Evolutionary conservation across 2,329 filamentous ascomycete genomes (phyloP), one percentile per base, ranked within the genome.

Genomic region (Sporothrix phasma): DNA sequence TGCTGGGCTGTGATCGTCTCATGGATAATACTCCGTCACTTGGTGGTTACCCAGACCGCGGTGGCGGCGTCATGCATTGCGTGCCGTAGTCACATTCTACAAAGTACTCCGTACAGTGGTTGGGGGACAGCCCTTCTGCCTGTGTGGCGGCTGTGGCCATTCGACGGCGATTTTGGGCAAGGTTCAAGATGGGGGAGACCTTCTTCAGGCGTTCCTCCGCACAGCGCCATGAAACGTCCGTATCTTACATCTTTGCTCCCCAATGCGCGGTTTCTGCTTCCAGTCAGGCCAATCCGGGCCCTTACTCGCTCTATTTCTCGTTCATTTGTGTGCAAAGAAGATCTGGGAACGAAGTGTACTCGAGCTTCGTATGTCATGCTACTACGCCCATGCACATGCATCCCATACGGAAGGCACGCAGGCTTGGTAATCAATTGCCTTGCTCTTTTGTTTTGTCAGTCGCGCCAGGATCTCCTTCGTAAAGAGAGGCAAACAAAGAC

Each of bases 221-320:
- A 29, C 47, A 53, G 26, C 17, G 26, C 53, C n/a, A 41, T 41
- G 19, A 41, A 37, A 39, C 34, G 31, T 41, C 19, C 54, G 19
- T 43, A 24, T 58, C 54, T 26, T 37, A 11, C 54, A 39, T 26
- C 41, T 47, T n/a, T 22, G 34, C 34, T 49, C 31, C 19, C 45
- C 31, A 19, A 26, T 61, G 59, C 59, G 59, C 45, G 45, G 45
- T 61, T 61, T 61, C 59, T 49, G 43, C 26, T 31, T 34, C 31
- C 47, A 22, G 10, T n/a, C 58, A 61, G 58, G 58, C 59, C 59
- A 49, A 39, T 47, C 45, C 59, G 59, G 45, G 43, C 43, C n/a
- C 29, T 31, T 53, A 37, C 60, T 62, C 60, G 60, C 60, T 62
- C 24, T 62, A 53, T 62, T 34, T 62, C 60, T 62, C 60, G 60